Percentiles rank a stretch among this genome's conserved stretches.
Conservation (phyloP, 805 yeast genomes). For the Pichia manshurica region DNA sequence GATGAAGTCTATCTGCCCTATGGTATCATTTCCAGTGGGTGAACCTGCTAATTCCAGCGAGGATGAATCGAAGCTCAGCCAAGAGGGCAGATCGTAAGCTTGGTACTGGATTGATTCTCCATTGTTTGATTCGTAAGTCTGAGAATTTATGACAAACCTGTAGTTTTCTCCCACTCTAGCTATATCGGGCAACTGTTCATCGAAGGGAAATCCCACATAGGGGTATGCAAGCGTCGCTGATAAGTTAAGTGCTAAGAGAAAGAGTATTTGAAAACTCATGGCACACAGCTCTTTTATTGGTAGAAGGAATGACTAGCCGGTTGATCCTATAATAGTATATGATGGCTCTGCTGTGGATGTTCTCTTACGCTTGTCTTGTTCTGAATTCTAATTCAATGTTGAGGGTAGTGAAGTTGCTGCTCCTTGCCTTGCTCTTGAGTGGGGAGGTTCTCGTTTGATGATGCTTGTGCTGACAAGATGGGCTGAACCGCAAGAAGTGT, state of each 20-base stretch:
- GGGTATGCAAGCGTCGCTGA: slow-evolving; percentile 37
- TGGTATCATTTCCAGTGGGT: slow-evolving; percentile 33
- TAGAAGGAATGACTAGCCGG: too few species aligned
- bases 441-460: too few species aligned
- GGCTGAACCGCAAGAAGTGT: too few species aligned
- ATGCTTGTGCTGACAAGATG: too few species aligned
- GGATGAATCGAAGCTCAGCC: slow-evolving; percentile 68
- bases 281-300: too few species aligned
- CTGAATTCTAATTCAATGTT: too few species aligned
- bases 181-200: slow-evolving; percentile 80
- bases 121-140: slow-evolving; percentile 53
- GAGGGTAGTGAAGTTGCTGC: too few species aligned
- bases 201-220: slow-evolving; percentile 66
- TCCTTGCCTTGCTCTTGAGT: too few species aligned
- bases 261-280: neutral
- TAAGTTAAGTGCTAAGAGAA: slow-evolving; percentile 1
- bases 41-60: slow-evolving; percentile 65
- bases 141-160: slow-evolving; percentile 58
- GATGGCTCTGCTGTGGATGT: too few species aligned
- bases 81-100: slow-evolving; percentile 57
- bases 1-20: slow-evolving; percentile 45
- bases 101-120: slow-evolving; percentile 45
- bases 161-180: slow-evolving; percentile 65
- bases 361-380: too few species aligned
- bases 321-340: too few species aligned